These are phyloP conservation scores for Suhomyces vadensis DNA, from an alignment of 805 yeast species.

Conservation along the genomic window DNA sequence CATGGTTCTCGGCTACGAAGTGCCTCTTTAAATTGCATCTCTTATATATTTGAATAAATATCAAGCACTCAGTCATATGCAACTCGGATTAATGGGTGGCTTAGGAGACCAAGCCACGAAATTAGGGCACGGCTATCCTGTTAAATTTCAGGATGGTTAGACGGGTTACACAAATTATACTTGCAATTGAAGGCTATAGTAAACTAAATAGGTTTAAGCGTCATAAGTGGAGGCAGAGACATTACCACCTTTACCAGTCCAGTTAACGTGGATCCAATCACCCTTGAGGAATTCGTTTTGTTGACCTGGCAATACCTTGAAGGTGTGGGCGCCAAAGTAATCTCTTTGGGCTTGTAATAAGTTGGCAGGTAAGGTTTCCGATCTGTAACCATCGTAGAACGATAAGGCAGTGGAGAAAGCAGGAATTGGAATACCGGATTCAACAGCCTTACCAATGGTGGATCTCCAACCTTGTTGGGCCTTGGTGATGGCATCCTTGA, in stretches of 20 bases:
- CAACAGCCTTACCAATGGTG: conserved; percentile 73
- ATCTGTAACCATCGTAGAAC: conserved; percentile 98
- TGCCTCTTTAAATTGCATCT: conserved; percentile 38
- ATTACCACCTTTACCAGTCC: conserved; percentile 99
- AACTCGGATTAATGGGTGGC: no score
- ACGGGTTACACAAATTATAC: not conserved
- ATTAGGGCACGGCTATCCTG: no score
- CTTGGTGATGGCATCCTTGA: conserved; percentile 84
- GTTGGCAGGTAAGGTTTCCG: conserved; percentile 94
- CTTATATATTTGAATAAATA: not conserved
- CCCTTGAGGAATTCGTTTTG: conserved; percentile 73
- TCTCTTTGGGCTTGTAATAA: conserved; percentile 99
- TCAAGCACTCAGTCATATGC: no score
- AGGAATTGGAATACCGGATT: conserved; percentile 94
- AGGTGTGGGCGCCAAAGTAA: conserved; percentile 99
- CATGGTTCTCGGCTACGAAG: conserved; percentile 51
- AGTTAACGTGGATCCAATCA: conserved; percentile 90
- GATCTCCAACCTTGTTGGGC: conserved; percentile 97
- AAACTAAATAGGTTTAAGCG: conserved; percentile 54
- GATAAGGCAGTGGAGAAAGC: conserved; percentile 96
- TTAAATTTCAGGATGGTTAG: not conserved
- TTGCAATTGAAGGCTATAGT: not conserved
- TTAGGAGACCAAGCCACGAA: no score
- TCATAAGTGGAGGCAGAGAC: conserved; percentile 92
- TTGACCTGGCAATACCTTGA: conserved; percentile 86